Conservation (phyloP, 2,329 filamentous ascomycete genomes). For the Ilyonectria sp. region DNA sequence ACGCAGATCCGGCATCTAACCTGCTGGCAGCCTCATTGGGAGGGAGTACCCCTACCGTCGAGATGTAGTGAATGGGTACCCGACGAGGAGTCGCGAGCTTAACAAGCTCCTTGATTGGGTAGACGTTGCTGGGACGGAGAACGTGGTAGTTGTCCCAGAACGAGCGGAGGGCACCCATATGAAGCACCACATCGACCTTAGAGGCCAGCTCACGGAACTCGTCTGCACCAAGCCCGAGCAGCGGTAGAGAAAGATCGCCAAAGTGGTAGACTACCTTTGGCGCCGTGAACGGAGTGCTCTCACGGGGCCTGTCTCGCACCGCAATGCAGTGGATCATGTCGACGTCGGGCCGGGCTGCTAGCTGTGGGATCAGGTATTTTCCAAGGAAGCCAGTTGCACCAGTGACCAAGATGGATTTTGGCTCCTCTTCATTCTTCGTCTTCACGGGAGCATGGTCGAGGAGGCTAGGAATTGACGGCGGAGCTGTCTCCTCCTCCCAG, state of each 20-base stretch:
- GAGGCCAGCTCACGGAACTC: neutral
- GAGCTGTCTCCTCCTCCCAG: conserved; percentile 3
- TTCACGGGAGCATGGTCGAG: neutral
- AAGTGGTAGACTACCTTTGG: too few relatives aligned
- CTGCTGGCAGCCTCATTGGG: neutral
- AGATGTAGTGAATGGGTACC: too few relatives aligned
- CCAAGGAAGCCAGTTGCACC: neutral
- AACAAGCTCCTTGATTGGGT: neutral
- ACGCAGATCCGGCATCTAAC: neutral
- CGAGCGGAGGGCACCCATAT: neutral
- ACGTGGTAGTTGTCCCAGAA: neutral
- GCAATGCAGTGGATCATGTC: neutral
- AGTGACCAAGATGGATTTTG: neutral
- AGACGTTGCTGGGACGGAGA: neutral
- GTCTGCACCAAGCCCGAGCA: neutral
- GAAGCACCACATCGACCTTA: neutral
- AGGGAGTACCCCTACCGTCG: neutral
- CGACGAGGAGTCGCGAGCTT: too few relatives aligned
- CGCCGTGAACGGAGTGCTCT: neutral
- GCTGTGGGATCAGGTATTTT: neutral
- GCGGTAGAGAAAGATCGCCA: neutral
- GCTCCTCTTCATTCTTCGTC: too few relatives aligned
- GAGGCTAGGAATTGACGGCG: too few relatives aligned
- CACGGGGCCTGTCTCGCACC: neutral
- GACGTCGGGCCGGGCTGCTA: neutral